Evolutionary conservation across 305 asterid species (phyloP).

Genomic region (Petunia hybrid): DNA sequence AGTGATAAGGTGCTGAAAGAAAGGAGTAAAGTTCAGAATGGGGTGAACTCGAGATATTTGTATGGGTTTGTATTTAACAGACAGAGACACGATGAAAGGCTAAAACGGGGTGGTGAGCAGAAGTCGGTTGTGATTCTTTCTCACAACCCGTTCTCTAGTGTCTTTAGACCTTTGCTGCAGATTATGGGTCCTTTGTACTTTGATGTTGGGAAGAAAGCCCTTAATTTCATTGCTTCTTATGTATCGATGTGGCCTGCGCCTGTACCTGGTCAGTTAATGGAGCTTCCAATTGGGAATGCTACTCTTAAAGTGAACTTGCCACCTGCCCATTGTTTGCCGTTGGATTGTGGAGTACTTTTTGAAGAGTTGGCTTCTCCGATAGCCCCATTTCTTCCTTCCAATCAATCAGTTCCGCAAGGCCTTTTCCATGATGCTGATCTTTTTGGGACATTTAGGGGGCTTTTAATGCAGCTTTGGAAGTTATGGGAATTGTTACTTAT

Average conservation of each 20-base stretch:
- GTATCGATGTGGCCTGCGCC: constrained; percentile 91
- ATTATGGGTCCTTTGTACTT: constrained; percentile 96
- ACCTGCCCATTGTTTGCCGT: constrained; percentile 91
- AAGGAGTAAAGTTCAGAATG: constrained; percentile 46
- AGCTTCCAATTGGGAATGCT: constrained; percentile 93
- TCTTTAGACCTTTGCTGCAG: constrained; percentile 92
- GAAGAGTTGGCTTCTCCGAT: constrained; percentile 92
- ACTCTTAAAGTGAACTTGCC: constrained; percentile 86
- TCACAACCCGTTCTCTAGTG: constrained; percentile 79
- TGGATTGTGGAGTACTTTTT: constrained; percentile 71
- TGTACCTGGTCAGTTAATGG: constrained; percentile 80
- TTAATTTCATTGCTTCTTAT: constrained; percentile 74
- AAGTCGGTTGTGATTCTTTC: constrained; percentile 95
- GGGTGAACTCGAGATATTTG: constrained; percentile 61
- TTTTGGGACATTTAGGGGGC: constrained; percentile 85
- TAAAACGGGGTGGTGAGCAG: constrained; percentile 97
- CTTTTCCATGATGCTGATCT: constrained; percentile 97
- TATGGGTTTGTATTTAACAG: constrained; percentile 95
- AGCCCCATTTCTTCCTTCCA: constrained; percentile 92
- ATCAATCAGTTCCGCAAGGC: constrained; percentile 85
- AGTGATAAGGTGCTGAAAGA: constrained; percentile 41
- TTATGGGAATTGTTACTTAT: constrained; percentile 91
- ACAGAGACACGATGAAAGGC: constrained; percentile 94
- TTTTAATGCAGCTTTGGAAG: constrained; percentile 92
- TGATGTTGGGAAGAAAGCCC: constrained; percentile 91